Evolutionary conservation across 1,139 yeast species (phyloP), one percentile per base, ranked within the genome.

Genomic region (Kluyveromyces sp.): DNA sequence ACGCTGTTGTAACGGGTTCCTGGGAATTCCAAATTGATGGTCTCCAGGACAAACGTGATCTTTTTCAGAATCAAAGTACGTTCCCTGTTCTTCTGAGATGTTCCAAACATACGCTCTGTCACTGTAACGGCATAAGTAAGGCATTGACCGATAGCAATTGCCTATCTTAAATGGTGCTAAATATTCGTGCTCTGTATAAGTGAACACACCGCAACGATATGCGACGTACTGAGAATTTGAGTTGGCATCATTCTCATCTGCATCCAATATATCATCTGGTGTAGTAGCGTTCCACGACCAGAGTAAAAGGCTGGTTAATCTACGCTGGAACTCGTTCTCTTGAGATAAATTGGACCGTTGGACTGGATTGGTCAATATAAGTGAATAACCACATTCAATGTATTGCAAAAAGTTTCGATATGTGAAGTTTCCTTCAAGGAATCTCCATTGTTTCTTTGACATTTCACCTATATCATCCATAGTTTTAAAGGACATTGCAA

Each of bases 221-320:
- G 84, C 83, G 7, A 10, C 6, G 54, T 42, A 1, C 59, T 52
- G 3, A 3, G 43, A 41, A n/a, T 10, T 7, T 3, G 43, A 34
- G 4, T 21, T 15, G 33, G 34, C 7, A 8, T 31, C 21, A 7
- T 34, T 7, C 26, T 27, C 34, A 21, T 47, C 38, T 7, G 31
- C 7, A 32, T 32, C 10, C 29, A 43, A 30, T 25, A 35, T 40
- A 34, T 43, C 36, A 39, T 51, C 38, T 4, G 90, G 92, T 55
- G 82, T 78, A 4, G 71, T 70, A 1, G 71, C 66, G 1, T 72
- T 74, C 95, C 95, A 86, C 4, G 87, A 74, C 96, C 96, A 88
- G 33, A 56, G 40, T 15, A 79, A 65, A 0, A 77, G 67, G 10
- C 61, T 48, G 29, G 67, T 63, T 15, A 74, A 52, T 26, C 67